Evolutionary conservation across 495 filamentous ascomycete species (phyloP).

Genomic region (Trichoderma parareesei): DNA sequence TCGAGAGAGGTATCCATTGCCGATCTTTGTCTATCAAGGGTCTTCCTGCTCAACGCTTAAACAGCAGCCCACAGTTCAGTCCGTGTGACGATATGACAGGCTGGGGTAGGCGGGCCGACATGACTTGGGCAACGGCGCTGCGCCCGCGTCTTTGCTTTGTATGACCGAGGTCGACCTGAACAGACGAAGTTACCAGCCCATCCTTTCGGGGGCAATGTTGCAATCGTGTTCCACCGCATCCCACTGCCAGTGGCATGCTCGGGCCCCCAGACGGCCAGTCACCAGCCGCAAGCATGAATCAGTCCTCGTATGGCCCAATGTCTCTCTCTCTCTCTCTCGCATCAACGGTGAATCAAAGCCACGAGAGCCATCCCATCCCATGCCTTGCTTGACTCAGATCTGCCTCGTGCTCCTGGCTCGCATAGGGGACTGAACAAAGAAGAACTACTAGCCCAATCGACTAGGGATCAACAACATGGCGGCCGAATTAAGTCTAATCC

Average conservation of each 20-base stretch:
- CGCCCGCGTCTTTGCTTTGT: not conserved
- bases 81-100: not conserved
- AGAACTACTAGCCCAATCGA: not conserved
- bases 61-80: not conserved
- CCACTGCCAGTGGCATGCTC: not conserved
- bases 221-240: not conserved
- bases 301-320: not conserved
- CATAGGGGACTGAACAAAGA: not conserved
- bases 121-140: not conserved
- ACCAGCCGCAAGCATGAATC: not conserved
- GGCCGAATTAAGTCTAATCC: not conserved
- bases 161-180: not conserved
- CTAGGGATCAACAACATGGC: not conserved
- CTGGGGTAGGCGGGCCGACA: not conserved
- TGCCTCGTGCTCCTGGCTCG: not conserved
- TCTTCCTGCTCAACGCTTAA: not conserved
- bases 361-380: not conserved
- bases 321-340: not conserved
- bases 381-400: not conserved
- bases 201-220: not conserved
- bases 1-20: not conserved
- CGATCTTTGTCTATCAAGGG: slow-evolving; percentile 2
- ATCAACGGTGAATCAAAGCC: too few relatives aligned
- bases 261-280: too few relatives aligned
- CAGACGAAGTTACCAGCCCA: not conserved